Base-by-base conservation (phyloP, 164 flowering plant genomes). In the Taxillus chinensis region DNA sequence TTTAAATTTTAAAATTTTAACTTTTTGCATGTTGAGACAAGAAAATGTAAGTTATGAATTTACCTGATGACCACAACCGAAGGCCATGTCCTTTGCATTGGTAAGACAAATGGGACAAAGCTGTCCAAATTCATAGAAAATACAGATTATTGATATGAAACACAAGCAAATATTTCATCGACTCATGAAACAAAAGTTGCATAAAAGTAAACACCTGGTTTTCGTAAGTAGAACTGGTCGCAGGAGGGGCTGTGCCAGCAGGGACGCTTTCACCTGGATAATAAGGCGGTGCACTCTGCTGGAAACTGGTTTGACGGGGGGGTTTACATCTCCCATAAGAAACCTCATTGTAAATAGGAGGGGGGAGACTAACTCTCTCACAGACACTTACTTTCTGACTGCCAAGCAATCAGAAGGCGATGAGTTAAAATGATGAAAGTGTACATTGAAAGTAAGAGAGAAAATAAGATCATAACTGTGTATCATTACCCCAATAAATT, bases 31-130 rank as follows among this genome's bases (percentile, higher is more conserved):
- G 27, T 27, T 27, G 27, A 27, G 27, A 27, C 27, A 27, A 27
- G 27, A 2, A 27, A 27, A 27, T 27, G 46, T 6, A 9, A 6
- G 46, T 6, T 43, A 5, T 56, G 15, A 16, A 48, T 37, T n/a
- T 71, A 89, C 96, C 92, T 82, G 96, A 78, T 89, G 96, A 15
- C 93, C 96, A 52, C 96, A 89, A 41, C 93, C 96, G 59, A 89
- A 89, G 41, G 96, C 96, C 86, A 89, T 82, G 75, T 89, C 83
- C 66, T 87, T 89, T 8, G 76, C 52, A 63, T 74, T 75, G 61
- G 61, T 74, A 3, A 87, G 73, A 75, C 96, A 89, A n/a, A 89
- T 81, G 41, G 86, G 83, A 69, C 96, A 89, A 69, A 77, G 62
- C 96, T 89, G 84, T 68, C n/a, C 59, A 63, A 41, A 49, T 5